Percentiles rank a stretch among this genome's conserved stretches.
These are phyloP conservation scores for Colletotrichum sp. DNA, from an alignment of 2,329 filamentous ascomycete genomes.

Conservation along the genomic window DNA sequence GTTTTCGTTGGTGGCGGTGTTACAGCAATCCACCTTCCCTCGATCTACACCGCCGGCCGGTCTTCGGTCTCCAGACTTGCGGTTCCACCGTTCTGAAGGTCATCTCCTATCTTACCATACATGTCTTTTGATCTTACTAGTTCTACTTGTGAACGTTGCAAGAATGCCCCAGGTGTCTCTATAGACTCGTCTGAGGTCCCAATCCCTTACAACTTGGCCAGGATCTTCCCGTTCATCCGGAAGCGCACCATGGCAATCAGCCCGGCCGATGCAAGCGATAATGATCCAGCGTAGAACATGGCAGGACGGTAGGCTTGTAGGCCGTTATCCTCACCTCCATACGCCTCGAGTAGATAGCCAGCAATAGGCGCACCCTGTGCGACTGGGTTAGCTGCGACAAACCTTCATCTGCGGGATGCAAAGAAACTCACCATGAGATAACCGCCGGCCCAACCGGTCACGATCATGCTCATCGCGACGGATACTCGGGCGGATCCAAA, in stretches of 20 bases:
- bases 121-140: not conserved
- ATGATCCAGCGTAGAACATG: conserved; percentile 64
- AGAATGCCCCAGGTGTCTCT: not conserved
- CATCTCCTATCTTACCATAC: not conserved
- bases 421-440: conserved; percentile 60
- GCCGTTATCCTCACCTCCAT: conserved; percentile 52
- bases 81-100: not conserved
- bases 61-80: not conserved
- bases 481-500: conserved; percentile 60
- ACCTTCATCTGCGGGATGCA: not conserved
- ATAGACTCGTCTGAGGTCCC: not conserved
- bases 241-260: conserved; percentile 48
- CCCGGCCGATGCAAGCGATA: conserved; percentile 49
- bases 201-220: conserved; percentile 36
- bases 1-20: not conserved
- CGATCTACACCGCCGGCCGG: not conserved
- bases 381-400: not conserved
- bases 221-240: conserved; percentile 39
- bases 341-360: conserved; percentile 60
- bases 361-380: conserved; percentile 59
- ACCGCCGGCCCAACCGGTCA: conserved; percentile 63
- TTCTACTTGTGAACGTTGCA: not conserved
- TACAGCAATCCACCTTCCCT: not conserved
- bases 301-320: conserved; percentile 61
- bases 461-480: conserved; percentile 65